Evolutionary conservation across 2,329 filamentous ascomycete genomes (phyloP).

Genomic region (Botrytis elliptica): DNA sequence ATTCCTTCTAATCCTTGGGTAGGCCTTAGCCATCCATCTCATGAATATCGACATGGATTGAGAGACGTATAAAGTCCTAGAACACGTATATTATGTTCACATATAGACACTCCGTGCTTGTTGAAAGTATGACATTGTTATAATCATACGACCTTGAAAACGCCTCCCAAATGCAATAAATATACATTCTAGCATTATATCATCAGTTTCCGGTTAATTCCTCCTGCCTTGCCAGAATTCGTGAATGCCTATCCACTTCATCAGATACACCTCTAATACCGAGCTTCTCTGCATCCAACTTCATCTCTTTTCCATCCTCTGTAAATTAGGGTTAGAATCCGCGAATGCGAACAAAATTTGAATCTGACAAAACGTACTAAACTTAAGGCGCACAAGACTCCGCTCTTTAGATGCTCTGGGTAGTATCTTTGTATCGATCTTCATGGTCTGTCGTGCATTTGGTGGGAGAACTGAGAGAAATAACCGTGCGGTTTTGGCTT

Average conservation of each 20-base stretch:
- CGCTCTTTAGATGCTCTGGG: conserved; percentile 66
- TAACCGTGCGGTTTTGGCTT: conserved; percentile 78
- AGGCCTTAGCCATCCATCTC: neutral
- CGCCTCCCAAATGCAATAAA: conserved; percentile 35
- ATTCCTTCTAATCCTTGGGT: neutral
- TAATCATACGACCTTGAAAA: conserved; percentile 24
- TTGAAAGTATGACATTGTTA: conserved; percentile 14
- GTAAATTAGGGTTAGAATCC: conserved; percentile 31
- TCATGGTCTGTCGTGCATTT: conserved; percentile 72
- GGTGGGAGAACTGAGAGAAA: conserved; percentile 85
- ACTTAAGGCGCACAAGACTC: conserved; percentile 73
- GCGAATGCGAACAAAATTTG: neutral
- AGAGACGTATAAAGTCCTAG: neutral
- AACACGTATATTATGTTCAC: neutral
- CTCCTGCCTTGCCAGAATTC: conserved; percentile 76
- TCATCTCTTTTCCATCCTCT: conserved; percentile 94
- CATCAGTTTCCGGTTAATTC: conserved; percentile 59
- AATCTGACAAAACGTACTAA: conserved; percentile 59
- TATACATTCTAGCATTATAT: conserved; percentile 21
- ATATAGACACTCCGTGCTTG: neutral
- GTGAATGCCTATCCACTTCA: conserved; percentile 87
- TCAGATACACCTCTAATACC: conserved; percentile 83
- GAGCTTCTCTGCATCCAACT: conserved; percentile 75
- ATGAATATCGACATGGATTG: neutral
- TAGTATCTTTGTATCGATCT: conserved; percentile 74